phyloP scores from a whole-genome alignment of 2,329 filamentous ascomycete genomes.

The Cryphonectria japonica region DNA sequence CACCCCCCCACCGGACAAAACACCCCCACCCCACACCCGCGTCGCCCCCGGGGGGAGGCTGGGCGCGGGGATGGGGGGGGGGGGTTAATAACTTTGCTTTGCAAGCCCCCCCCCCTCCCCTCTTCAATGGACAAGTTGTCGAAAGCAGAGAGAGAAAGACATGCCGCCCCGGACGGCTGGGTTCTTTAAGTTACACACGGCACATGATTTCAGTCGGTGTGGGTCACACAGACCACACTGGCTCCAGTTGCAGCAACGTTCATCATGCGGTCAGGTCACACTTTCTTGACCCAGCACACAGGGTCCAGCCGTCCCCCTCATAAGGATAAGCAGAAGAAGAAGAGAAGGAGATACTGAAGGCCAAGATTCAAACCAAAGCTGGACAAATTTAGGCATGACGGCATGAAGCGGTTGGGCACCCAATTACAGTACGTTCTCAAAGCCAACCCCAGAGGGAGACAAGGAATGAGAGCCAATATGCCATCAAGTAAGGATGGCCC shows the following conservation, averaged over 20 bases:
- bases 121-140: not conserved
- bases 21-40: no score
- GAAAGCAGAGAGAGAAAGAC: conserved; percentile 1
- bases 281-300: not conserved
- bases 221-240: not conserved
- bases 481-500: conserved; percentile 19
- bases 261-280: not conserved
- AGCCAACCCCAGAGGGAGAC: no score
- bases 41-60: no score
- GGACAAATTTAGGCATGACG: not conserved
- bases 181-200: conserved; percentile 1
- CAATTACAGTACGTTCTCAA: not conserved
- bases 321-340: not conserved
- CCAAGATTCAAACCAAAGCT: not conserved
- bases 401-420: not conserved
- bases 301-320: not conserved
- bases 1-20: no score
- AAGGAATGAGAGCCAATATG: conserved; percentile 14
- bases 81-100: not conserved
- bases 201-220: conserved; percentile 4
- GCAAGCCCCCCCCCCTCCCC: no score
- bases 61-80: no score
- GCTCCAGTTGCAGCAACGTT: not conserved
- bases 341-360: not conserved
- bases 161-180: not conserved